Conservation (phyloP, 257 asterid species). For the Ocimum tenuiflorum region DNA sequence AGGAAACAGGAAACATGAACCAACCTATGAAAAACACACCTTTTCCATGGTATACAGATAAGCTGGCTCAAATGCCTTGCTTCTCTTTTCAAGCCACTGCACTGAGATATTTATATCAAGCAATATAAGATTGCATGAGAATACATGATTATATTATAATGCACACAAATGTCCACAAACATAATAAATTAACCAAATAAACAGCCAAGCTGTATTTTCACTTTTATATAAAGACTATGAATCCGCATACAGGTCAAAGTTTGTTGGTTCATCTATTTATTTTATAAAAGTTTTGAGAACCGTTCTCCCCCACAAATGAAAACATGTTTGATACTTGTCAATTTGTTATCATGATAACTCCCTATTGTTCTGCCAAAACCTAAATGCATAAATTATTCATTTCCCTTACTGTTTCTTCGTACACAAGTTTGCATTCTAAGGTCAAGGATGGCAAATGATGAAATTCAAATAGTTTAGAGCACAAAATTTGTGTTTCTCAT, state of each 20-base stretch:
- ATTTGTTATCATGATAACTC: background rate
- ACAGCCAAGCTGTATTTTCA: constrained; percentile 1
- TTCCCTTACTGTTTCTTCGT: too few species aligned
- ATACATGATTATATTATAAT: background rate
- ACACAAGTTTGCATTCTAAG: too few species aligned
- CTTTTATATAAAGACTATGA: background rate
- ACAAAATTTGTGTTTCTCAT: too few species aligned
- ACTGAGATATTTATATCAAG: constrained; percentile 51
- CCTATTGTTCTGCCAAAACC: too few species aligned
- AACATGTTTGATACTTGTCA: background rate
- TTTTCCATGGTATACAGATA: constrained; percentile 81
- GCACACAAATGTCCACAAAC: constrained; percentile 2
- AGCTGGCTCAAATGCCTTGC: constrained; percentile 84
- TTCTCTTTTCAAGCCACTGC: constrained; percentile 89
- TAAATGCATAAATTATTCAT: too few species aligned
- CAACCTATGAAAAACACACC: constrained; percentile 36
- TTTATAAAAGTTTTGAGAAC: background rate
- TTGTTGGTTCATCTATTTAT: background rate
- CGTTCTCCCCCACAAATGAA: background rate
- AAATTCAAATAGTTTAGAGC: too few species aligned
- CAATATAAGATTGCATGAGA: constrained; percentile 26
- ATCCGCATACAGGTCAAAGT: background rate
- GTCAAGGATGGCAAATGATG: too few species aligned
- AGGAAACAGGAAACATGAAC: background rate
- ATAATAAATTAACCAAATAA: background rate